These are phyloP conservation scores for Erysimum cheiri DNA, from an alignment of 441 rosid species.

Conservation along the genomic window DNA sequence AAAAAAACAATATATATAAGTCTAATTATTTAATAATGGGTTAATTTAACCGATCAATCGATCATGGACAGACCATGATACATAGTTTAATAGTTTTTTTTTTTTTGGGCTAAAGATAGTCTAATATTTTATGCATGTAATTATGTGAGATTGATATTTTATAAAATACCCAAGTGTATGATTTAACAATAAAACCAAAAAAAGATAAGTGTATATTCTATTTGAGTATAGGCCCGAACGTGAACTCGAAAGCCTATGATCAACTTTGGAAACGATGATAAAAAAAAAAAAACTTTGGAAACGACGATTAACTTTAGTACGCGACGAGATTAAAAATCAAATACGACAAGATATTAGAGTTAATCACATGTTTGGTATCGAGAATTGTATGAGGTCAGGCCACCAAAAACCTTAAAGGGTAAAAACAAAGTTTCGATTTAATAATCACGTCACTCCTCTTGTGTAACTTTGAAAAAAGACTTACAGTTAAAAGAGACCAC, in stretches of 20 bases:
- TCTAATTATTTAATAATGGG: not conserved
- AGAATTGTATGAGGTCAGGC: not conserved
- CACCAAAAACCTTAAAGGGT: not conserved
- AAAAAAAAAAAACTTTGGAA: not conserved
- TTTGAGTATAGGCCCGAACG: constrained; percentile 6
- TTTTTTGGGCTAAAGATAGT: too few species aligned
- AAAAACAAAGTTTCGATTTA: not conserved
- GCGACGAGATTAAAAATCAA: not conserved
- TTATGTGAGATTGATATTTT: not conserved
- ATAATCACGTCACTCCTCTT: constrained; percentile 28
- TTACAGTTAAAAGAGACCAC: constrained; percentile 25
- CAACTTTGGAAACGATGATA: not conserved
- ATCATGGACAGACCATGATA: not conserved
- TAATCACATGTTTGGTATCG: not conserved
- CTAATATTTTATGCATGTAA: not conserved
- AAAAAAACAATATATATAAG: not conserved
- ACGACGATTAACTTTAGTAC: not conserved
- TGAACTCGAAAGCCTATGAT: not conserved
- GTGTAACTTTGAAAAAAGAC: constrained; percentile 21
- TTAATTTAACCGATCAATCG: not conserved
- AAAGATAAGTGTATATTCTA: not conserved
- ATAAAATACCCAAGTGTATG: not conserved
- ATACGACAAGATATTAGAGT: not conserved
- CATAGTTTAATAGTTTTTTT: not conserved
- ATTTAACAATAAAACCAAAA: too few species aligned